Evolutionary conservation across 1,284 basidiomycete species (phyloP).

Genomic region (Rhodotorula sp.): DNA sequence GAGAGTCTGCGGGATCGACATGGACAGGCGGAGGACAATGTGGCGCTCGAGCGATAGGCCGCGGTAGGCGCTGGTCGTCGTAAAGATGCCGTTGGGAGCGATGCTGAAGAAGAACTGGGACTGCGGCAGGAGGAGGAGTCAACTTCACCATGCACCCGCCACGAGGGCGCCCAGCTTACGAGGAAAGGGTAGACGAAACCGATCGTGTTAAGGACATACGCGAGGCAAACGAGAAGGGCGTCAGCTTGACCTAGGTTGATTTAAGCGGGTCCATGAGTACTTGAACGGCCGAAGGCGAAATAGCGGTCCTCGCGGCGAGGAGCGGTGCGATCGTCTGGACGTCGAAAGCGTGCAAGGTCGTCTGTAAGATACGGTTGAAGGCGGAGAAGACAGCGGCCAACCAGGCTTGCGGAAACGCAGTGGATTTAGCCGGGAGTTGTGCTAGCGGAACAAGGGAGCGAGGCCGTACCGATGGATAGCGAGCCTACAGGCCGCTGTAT

Average conservation of each 20-base stretch:
- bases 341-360: background rate
- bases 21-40: slow-evolving; percentile 22
- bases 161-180: slow-evolving; percentile 9
- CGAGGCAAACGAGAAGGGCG: slow-evolving; percentile 16
- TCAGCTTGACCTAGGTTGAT: slow-evolving; percentile 15
- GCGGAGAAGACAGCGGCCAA: slow-evolving; percentile 1
- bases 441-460: background rate
- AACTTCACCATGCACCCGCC: slow-evolving; percentile 2
- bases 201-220: slow-evolving; percentile 24
- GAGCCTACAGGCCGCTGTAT: slow-evolving; percentile 20
- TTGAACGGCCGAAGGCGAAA: background rate
- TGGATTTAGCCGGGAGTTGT: background rate
- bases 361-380: background rate
- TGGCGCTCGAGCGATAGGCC: slow-evolving; percentile 14
- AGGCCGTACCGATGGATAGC: slow-evolving; percentile 19
- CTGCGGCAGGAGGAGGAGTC: slow-evolving; percentile 2
- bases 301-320: background rate
- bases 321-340: slow-evolving; percentile 11
- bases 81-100: slow-evolving; percentile 31
- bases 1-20: slow-evolving; percentile 37
- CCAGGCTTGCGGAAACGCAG: slow-evolving; percentile 11
- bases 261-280: slow-evolving; percentile 9
- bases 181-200: slow-evolving; percentile 24
- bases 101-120: slow-evolving; percentile 22
- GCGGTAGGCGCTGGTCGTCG: slow-evolving; percentile 30